Conservation (phyloP, 768 basidiomycete genomes). For the Amylocystis lapponica region DNA sequence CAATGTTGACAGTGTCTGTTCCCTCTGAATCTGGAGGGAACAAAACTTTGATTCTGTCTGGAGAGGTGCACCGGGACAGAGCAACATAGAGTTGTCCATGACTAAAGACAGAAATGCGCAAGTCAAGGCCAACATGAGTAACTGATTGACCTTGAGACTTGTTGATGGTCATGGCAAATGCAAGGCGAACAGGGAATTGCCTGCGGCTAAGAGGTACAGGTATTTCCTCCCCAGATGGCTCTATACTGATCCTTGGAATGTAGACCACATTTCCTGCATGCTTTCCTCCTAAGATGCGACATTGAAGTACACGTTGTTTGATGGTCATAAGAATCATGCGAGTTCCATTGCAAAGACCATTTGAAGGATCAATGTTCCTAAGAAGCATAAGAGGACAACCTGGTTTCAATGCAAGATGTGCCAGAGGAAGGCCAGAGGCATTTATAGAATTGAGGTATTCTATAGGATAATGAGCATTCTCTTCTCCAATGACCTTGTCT, state of each 20-base stretch:
- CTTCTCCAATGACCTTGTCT: slow-evolving; percentile 19
- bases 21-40: neutral
- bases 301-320: slow-evolving; percentile 27
- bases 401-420: slow-evolving; percentile 6
- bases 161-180: slow-evolving; percentile 25
- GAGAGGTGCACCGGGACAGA: slow-evolving; percentile 31
- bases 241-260: slow-evolving; percentile 34
- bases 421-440: slow-evolving; percentile 33
- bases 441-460: slow-evolving; percentile 38
- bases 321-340: slow-evolving; percentile 23
- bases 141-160: slow-evolving; percentile 46
- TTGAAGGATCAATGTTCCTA: slow-evolving; percentile 32
- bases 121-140: slow-evolving; percentile 35
- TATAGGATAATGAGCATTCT: slow-evolving; percentile 23
- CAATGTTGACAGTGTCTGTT: neutral
- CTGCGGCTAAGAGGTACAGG: slow-evolving; percentile 26
- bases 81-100: slow-evolving; percentile 44
- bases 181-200: slow-evolving; percentile 40
- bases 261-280: slow-evolving; percentile 30
- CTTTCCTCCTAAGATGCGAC: slow-evolving; percentile 29
- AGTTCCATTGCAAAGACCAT: slow-evolving; percentile 34
- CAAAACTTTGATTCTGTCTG: slow-evolving; percentile 23
- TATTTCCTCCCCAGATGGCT: slow-evolving; percentile 21
- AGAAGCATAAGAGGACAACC: slow-evolving; percentile 37
- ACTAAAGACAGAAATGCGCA: slow-evolving; percentile 30